phyloP scores from a whole-genome alignment of 257 asterid genomes.

The Parsonsia alboflavescens region DNA sequence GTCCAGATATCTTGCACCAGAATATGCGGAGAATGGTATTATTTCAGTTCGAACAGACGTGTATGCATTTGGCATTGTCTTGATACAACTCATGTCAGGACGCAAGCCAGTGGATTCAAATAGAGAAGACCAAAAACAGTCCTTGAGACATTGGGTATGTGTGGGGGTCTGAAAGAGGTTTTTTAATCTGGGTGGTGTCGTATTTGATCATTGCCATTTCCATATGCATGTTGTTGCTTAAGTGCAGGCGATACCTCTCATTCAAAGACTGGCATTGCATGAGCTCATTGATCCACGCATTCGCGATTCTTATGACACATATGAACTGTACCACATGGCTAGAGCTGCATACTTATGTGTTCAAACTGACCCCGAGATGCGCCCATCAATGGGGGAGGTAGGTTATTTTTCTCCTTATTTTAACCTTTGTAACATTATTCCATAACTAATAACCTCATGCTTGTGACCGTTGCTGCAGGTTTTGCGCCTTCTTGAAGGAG shows the following conservation, averaged over 20 bases:
- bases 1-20: slow-evolving; percentile 78
- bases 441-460: background rate
- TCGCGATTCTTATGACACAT: slow-evolving; percentile 54
- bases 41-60: slow-evolving; percentile 71
- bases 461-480: slow-evolving; percentile 39
- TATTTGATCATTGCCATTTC: background rate
- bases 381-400: slow-evolving; percentile 86
- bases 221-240: background rate
- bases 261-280: slow-evolving; percentile 64
- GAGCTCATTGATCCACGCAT: slow-evolving; percentile 65
- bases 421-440: background rate
- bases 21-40: slow-evolving; percentile 65
- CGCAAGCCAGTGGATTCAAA: slow-evolving; percentile 53
- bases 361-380: slow-evolving; percentile 59
- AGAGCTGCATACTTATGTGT: slow-evolving; percentile 61
- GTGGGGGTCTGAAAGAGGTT: background rate
- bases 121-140: slow-evolving; percentile 42
- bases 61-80: slow-evolving; percentile 62
- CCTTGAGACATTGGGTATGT: slow-evolving; percentile 70
- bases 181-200: background rate
- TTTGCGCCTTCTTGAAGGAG: slow-evolving; percentile 67
- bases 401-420: background rate
- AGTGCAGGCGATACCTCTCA: slow-evolving; percentile 55
- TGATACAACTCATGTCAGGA: slow-evolving; percentile 72
- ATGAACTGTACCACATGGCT: slow-evolving; percentile 70